Conservation (phyloP, 495 filamentous ascomycete species). For the Annulohypoxylon maeteangense region DNA sequence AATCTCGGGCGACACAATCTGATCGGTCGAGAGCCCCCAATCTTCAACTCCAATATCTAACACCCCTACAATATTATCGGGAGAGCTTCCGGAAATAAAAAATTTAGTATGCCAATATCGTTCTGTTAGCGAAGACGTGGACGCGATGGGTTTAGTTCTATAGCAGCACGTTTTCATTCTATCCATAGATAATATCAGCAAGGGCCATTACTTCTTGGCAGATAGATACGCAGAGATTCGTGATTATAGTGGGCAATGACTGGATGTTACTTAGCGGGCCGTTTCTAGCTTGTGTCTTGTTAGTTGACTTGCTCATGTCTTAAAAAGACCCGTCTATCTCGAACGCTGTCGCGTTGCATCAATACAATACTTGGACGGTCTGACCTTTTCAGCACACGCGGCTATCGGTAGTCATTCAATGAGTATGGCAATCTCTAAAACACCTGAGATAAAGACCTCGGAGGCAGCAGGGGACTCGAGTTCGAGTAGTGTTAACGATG, state of each 20-base stretch:
- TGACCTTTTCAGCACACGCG: background rate
- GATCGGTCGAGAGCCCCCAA: constrained; percentile 30
- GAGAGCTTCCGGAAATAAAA: constrained; percentile 5
- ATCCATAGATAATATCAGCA: constrained; percentile 18
- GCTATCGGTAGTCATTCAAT: background rate
- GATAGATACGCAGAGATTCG: constrained; percentile 25
- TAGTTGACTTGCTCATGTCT: background rate
- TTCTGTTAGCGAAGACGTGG: background rate
- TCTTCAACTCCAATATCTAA: constrained; percentile 9
- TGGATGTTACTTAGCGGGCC: constrained; percentile 25
- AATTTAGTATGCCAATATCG: background rate
- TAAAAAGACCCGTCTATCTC: constrained; percentile 12
- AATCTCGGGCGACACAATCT: constrained; percentile 30
- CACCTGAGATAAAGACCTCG: constrained; percentile 37
- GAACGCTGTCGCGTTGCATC: background rate
- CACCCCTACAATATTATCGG: constrained; percentile 14
- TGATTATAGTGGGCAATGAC: constrained; percentile 38
- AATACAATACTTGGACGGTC: background rate
- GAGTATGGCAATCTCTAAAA: constrained; percentile 37
- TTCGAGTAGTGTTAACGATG: constrained; percentile 42
- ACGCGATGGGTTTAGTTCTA: background rate
- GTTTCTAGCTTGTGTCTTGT: background rate
- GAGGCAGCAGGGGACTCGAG: constrained; percentile 27
- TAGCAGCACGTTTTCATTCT: constrained; percentile 1
- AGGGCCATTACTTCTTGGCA: constrained; percentile 21